Conservation (phyloP, 78 protist species). For the Isochrysis galbana region DNA sequence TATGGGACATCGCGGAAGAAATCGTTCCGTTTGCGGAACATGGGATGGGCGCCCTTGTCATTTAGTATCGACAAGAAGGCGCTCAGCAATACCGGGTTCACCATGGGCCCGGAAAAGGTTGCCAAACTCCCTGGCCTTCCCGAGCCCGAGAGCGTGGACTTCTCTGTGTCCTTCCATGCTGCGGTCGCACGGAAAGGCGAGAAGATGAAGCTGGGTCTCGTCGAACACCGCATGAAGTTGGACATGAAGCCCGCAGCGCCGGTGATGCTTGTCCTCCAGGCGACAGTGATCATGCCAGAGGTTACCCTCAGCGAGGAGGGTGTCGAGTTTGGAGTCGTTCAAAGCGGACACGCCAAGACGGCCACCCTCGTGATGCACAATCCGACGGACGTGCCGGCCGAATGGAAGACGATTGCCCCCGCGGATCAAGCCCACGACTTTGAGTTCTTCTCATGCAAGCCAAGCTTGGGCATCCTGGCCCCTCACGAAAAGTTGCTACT, state of each 20-base stretch:
- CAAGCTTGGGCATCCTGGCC: not conserved
- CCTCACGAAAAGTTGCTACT: not conserved
- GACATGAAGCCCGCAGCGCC: conserved; percentile 37
- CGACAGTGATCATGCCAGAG: conserved; percentile 63
- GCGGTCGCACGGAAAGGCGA: no score
- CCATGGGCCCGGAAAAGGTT: conserved; percentile 43
- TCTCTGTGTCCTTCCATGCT: conserved; percentile 30
- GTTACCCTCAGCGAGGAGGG: conserved; percentile 10
- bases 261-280: conserved; percentile 37
- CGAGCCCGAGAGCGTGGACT: conserved; percentile 21
- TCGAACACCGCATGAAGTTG: conserved; percentile 15
- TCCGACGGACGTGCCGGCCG: conserved; percentile 7
- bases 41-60: conserved; percentile 18
- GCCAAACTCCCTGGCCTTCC: conserved; percentile 44
- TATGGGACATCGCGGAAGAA: conserved; percentile 16
- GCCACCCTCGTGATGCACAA: conserved; percentile 2
- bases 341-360: not conserved
- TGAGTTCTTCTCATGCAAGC: not conserved
- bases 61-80: conserved; percentile 32
- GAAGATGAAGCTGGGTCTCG: conserved; percentile 12
- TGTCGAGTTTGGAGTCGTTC: conserved; percentile 53
- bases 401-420: not conserved
- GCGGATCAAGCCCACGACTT: not conserved
- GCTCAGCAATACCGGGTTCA: conserved; percentile 23
- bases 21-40: conserved; percentile 54